Conservation (phyloP, 306 rosid genomes). For the Dryas drummondii region DNA sequence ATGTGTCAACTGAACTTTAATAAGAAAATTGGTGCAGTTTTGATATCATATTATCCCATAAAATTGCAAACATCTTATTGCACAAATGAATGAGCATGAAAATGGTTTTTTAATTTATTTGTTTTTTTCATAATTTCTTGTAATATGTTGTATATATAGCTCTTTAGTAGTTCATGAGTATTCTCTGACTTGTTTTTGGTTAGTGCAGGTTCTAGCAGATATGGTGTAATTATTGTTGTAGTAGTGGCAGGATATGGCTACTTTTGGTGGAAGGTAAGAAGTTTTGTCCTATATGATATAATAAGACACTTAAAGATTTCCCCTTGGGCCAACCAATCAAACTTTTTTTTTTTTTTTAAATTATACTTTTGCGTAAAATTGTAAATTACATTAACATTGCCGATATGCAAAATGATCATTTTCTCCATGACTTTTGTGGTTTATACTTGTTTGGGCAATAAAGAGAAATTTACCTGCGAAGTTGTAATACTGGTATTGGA, state of each 20-base stretch:
- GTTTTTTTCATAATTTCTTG: neutral
- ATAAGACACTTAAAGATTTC: neutral
- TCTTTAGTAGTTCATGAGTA: constrained; percentile 3
- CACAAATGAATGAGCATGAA: neutral
- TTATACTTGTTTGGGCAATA: neutral
- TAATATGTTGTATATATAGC: neutral
- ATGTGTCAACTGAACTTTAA: neutral
- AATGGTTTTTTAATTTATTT: neutral
- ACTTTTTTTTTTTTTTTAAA: neutral
- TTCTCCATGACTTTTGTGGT: neutral
- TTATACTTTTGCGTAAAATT: too few species aligned
- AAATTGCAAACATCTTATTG: neutral
- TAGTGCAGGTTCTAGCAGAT: constrained; percentile 56
- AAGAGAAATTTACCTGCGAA: neutral
- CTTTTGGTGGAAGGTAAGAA: constrained; percentile 88
- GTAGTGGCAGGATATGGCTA: constrained; percentile 79
- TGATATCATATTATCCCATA: neutral
- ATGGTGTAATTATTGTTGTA: constrained; percentile 59
- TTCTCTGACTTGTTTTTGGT: constrained; percentile 25
- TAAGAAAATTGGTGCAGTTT: neutral
- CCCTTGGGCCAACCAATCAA: neutral
- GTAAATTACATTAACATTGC: neutral
- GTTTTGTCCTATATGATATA: constrained; percentile 2
- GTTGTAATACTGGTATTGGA: neutral
- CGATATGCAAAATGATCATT: neutral